Base-by-base conservation (phyloP, 176 grass and related monocot species). In the Oropetium thomaeum region DNA sequence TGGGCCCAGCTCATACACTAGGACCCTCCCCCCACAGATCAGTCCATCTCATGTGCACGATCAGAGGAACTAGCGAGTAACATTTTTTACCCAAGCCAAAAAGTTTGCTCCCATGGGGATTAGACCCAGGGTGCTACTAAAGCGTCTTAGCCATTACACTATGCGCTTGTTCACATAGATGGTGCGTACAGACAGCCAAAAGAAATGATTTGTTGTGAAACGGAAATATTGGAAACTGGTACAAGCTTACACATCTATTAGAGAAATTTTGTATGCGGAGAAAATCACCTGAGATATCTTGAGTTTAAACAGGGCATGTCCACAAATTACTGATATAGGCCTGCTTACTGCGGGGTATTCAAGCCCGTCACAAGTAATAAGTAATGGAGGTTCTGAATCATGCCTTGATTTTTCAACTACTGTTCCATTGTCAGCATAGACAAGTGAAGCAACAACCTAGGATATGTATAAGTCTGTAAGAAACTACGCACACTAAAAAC, bases 221-320 rank as follows among this genome's bases (percentile, higher is more conserved):
- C 10, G 2, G 0, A 57, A 12, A 27, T 1, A 26, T 27, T 13
- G 20, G 20, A 10, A 22, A 52, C 20, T 22, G 7, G 20, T 22
- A 20, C 22, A 22, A 52, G 49, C 7, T 3, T 52, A 52, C 45
- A 49, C 26, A 75, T 48, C 41, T 67, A 65, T 16, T 27, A 27
- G 45, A 57, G 10, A 30, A 58, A 31, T 45, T 67, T 59, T 53
- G 19, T 38, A 74, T 87, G 2, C 60, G 65, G 15, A 61, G 44
- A 78, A 90, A 31, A 26, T 53, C 59, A 98, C 95, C 86, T 98
- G 91, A 71, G 91, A 93, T 70, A 98, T 89, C 80, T 98, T 98
- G 49, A 94, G 95, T 68, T 98, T 98, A 72, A 94, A 94, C 17
- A 88, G 38, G 44, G 91, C 91, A 61, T 72, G 89, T 15, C 95